Conservation (phyloP, 2,329 filamentous ascomycete species). For the Bipolaris bicolor region DNA sequence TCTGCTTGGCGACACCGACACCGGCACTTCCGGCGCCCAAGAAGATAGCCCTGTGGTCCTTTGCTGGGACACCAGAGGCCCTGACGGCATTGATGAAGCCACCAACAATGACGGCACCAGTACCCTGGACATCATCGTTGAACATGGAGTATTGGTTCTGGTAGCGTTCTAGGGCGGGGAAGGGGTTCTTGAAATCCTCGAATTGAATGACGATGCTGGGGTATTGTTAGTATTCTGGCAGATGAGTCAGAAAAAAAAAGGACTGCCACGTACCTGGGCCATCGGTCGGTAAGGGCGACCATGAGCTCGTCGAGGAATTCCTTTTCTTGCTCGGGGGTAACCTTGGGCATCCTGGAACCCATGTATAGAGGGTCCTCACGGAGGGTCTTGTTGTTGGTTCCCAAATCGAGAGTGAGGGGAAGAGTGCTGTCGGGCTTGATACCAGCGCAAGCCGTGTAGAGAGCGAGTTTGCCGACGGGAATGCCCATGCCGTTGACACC, state of each 20-base stretch:
- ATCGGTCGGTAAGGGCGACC: constrained; percentile 80
- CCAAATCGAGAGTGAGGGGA: constrained; percentile 67
- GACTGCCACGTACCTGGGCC: constrained; percentile 63
- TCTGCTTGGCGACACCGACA: constrained; percentile 96
- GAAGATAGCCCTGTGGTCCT: constrained; percentile 94
- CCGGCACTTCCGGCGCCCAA: constrained; percentile 94
- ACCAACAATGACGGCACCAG: constrained; percentile 89
- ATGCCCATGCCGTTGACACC: constrained; percentile 98
- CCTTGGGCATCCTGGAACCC: constrained; percentile 83
- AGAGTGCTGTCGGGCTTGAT: constrained; percentile 78
- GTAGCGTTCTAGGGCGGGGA: constrained; percentile 90
- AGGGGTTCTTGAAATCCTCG: constrained; percentile 97
- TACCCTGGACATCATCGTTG: constrained; percentile 98
- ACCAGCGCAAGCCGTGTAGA: constrained; percentile 95
- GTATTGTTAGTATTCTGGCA: constrained; percentile 38
- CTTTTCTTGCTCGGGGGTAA: constrained; percentile 77
- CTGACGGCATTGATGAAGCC: constrained; percentile 80
- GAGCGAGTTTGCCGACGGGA: constrained; percentile 91
- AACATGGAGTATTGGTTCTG: constrained; percentile 90
- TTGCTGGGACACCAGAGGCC: constrained; percentile 80
- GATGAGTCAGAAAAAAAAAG: not conserved
- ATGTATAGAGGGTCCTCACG: constrained; percentile 88
- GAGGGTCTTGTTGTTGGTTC: constrained; percentile 67
- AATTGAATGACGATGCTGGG: constrained; percentile 81
- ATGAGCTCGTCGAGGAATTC: constrained; percentile 98